These are phyloP conservation scores for Grosmannia serpens DNA, from an alignment of 2,329 filamentous ascomycete genomes.

Conservation along the genomic window DNA sequence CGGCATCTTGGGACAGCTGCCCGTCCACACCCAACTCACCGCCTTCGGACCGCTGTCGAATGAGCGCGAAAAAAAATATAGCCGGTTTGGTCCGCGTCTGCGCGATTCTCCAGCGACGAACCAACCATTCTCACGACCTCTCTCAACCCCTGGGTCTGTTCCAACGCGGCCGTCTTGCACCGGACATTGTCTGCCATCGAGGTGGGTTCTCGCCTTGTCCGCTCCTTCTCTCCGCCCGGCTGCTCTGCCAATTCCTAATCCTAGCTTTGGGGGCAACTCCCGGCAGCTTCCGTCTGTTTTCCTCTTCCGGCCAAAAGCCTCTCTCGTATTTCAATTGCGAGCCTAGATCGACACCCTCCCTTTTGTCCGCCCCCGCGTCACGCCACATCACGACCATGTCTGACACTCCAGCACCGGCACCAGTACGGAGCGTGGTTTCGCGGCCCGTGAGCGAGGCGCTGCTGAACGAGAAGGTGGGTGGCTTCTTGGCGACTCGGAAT, in stretches of 20 bases:
- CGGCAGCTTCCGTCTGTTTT: background rate
- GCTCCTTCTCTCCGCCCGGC: background rate
- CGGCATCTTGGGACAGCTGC: background rate
- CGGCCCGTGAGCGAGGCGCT: constrained; percentile 94
- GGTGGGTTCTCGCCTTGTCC: background rate
- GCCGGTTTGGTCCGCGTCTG: constrained; percentile 12
- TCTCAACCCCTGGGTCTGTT: background rate
- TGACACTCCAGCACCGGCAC: constrained; percentile 40
- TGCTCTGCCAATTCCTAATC: background rate
- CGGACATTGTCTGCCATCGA: background rate
- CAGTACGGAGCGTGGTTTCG: constrained; percentile 51
- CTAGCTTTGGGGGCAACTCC: background rate
- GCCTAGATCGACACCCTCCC: background rate
- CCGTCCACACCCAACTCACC: constrained; percentile 21
- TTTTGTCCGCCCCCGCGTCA: background rate
- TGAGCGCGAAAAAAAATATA: constrained; percentile 4
- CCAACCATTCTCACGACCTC: background rate
- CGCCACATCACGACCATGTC: constrained; percentile 32
- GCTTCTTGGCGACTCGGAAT: too few species aligned
- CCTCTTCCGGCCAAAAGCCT: background rate
- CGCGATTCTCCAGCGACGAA: background rate
- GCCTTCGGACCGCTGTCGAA: constrained; percentile 22
- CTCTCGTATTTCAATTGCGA: background rate
- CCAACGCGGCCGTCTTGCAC: too few species aligned
- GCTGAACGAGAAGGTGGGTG: constrained; percentile 89